Evolutionary conservation across 306 rosid genomes (phyloP).

Genomic region (Vachellia collinsii): DNA sequence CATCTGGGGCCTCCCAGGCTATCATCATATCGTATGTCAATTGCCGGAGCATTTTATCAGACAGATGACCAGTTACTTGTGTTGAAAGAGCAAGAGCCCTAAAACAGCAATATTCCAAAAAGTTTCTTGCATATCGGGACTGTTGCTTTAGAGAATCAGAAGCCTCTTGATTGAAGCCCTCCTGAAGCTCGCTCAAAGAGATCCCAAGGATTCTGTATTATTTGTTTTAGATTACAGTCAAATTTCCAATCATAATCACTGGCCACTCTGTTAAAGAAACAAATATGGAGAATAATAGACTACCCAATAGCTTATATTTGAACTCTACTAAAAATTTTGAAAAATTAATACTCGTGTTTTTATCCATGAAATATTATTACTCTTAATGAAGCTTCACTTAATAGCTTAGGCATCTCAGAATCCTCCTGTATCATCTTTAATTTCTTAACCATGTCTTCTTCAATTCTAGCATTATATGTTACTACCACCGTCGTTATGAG

Average conservation of each 20-base stretch:
- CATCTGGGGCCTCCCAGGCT: slow-evolving; percentile 94
- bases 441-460: not conserved
- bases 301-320: slow-evolving; percentile 22
- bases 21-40: slow-evolving; percentile 91
- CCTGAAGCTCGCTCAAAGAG: slow-evolving; percentile 78
- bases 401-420: not conserved
- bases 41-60: slow-evolving; percentile 81
- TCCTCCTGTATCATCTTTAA: not conserved
- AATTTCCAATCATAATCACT: slow-evolving; percentile 40
- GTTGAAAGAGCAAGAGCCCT: slow-evolving; percentile 81
- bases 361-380: not conserved
- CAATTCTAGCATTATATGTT: not conserved
- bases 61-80: slow-evolving; percentile 67
- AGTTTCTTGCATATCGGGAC: slow-evolving; percentile 73
- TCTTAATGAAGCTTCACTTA: slow-evolving; percentile 15
- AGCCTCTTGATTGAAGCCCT: slow-evolving; percentile 84
- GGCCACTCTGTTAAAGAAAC: slow-evolving; percentile 29
- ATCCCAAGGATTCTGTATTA: slow-evolving; percentile 77
- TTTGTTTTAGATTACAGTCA: slow-evolving; percentile 30
- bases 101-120: slow-evolving; percentile 93
- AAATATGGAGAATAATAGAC: slow-evolving; percentile 2
- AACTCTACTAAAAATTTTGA: slow-evolving; percentile 20
- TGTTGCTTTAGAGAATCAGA: slow-evolving; percentile 77
- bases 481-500: not conserved
- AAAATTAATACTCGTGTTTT: not conserved